These are phyloP conservation scores for Pseudonitzschia delicatissima DNA, from an alignment of 108 stramenopile species.

Conservation along the genomic window DNA sequence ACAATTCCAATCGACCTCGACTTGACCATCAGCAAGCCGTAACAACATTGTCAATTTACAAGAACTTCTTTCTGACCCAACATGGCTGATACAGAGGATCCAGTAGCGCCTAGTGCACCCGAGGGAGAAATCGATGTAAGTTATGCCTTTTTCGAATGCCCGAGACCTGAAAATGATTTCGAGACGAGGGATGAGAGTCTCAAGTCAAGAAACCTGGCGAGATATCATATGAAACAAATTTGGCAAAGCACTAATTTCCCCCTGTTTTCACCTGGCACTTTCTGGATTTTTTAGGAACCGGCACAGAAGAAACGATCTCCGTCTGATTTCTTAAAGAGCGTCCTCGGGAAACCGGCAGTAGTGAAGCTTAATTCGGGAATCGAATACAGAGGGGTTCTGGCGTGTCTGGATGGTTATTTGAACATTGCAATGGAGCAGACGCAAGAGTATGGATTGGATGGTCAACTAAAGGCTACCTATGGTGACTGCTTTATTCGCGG, in stretches of 20 bases:
- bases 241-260: not conserved
- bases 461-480: conserved; percentile 96
- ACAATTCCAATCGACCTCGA: no score
- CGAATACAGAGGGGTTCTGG: conserved; percentile 95
- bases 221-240: no score
- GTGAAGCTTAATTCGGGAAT: conserved; percentile 97
- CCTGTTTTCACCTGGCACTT: not conserved
- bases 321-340: conserved; percentile 85
- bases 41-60: no score
- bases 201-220: not conserved
- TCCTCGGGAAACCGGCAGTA: conserved; percentile 89
- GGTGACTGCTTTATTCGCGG: conserved; percentile 99
- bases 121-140: not conserved
- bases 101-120: not conserved
- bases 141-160: not conserved
- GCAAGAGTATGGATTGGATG: conserved; percentile 95
- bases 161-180: not conserved
- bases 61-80: no score
- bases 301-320: conserved; percentile 71
- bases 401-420: conserved; percentile 99
- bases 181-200: not conserved
- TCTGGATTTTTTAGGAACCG: not conserved
- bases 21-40: no score
- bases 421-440: conserved; percentile 99
- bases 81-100: not conserved